A percentile compares a stretch with the other conserved stretches of the same genome.
Evolutionary conservation across 768 basidiomycete genomes (phyloP).

Genomic region (Trametopsis cervina): DNA sequence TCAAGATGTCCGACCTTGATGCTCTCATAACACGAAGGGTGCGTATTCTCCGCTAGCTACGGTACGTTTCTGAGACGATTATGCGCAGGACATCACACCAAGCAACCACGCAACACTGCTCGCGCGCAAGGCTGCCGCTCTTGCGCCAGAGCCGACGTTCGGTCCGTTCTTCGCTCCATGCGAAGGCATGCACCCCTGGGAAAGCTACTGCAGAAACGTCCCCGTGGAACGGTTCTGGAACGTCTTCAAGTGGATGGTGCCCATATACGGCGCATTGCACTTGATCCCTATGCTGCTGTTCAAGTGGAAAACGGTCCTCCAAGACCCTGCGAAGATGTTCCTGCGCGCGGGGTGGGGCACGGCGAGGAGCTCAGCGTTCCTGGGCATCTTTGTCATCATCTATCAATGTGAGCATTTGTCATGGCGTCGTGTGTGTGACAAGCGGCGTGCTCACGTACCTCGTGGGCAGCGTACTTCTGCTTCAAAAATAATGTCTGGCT

Average conservation of each 20-base stretch:
- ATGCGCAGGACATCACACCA: slow-evolving; percentile 46
- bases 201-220: slow-evolving; percentile 51
- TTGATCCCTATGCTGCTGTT: slow-evolving; percentile 83
- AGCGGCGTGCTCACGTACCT: background rate
- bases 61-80: background rate
- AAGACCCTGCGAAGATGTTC: slow-evolving; percentile 62
- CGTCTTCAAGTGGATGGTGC: slow-evolving; percentile 81
- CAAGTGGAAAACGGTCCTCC: slow-evolving; percentile 58
- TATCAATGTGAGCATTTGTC: slow-evolving; percentile 72
- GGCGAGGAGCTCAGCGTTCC: slow-evolving; percentile 77
- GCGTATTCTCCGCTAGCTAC: slow-evolving; percentile 10
- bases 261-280: slow-evolving; percentile 84
- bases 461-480: slow-evolving; percentile 50
- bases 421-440: background rate
- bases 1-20: slow-evolving; percentile 54
- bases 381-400: slow-evolving; percentile 74
- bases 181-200: slow-evolving; percentile 71
- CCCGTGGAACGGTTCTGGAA: slow-evolving; percentile 67
- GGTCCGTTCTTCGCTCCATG: slow-evolving; percentile 55
- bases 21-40: slow-evolving; percentile 43
- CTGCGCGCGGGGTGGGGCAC: slow-evolving; percentile 64
- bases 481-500: slow-evolving; percentile 55
- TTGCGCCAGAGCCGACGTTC: slow-evolving; percentile 26
- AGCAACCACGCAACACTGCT: slow-evolving; percentile 44
- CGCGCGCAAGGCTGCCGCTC: slow-evolving; percentile 33